Percentiles rank a stretch among this genome's conserved stretches.
Evolutionary conservation across 345 rosid species (phyloP).

Genomic region (Linum trigynum): DNA sequence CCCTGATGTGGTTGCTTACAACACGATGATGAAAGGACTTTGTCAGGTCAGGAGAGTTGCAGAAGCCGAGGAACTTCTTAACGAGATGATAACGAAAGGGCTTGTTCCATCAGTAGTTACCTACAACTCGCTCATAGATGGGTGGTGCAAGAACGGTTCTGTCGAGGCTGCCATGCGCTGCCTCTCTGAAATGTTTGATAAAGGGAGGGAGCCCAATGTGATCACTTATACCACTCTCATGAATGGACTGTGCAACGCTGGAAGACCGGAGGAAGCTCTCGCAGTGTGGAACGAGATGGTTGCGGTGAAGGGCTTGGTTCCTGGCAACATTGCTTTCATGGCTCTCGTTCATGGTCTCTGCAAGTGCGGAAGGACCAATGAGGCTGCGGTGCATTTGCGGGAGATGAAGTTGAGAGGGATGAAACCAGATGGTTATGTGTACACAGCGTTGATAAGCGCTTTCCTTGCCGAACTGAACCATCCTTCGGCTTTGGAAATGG

Average conservation of each 20-base stretch:
- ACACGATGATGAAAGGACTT: constrained; percentile 65
- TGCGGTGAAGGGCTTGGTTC: constrained; percentile 30
- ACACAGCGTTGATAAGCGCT: constrained; percentile 38
- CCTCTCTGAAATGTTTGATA: constrained; percentile 42
- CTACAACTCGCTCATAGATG: constrained; percentile 69
- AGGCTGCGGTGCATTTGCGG: constrained; percentile 45
- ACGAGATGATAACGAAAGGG: constrained; percentile 57
- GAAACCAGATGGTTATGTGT: constrained; percentile 59
- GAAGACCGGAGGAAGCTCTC: constrained; percentile 70
- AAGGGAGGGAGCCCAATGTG: constrained; percentile 58
- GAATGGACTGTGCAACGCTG: constrained; percentile 54
- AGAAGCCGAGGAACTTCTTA: constrained; percentile 48
- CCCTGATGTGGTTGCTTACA: constrained; percentile 77
- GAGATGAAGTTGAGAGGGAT: constrained; percentile 54
- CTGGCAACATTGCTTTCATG: constrained; percentile 53
- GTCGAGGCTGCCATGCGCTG: constrained; percentile 46
- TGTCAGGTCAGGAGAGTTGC: constrained; percentile 49
- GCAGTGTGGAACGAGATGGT: constrained; percentile 63
- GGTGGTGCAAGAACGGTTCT: constrained; percentile 65
- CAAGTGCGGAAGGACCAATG: constrained; percentile 53
- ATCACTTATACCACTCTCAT: constrained; percentile 12
- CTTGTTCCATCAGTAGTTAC: constrained; percentile 67
- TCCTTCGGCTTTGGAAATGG: constrained; percentile 44
- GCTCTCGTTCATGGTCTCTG: constrained; percentile 70
- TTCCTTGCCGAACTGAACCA: constrained; percentile 36